These are phyloP conservation scores for Coniochaeta sp. DNA, from an alignment of 2,329 filamentous ascomycete genomes.

Conservation along the genomic window DNA sequence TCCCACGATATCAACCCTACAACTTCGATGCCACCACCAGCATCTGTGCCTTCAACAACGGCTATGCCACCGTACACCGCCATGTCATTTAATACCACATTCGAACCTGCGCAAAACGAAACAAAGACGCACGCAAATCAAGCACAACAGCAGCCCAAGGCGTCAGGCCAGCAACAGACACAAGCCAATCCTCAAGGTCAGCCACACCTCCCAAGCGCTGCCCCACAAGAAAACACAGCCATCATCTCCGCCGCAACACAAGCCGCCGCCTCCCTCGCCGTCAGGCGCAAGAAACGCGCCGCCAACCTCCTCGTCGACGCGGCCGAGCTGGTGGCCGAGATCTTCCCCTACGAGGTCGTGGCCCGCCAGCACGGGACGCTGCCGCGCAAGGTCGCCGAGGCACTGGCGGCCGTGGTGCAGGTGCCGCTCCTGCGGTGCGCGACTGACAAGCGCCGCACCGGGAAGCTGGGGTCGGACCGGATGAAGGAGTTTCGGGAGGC, in stretches of 20 bases:
- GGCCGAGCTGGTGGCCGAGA: conserved; percentile 37
- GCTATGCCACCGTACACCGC: background rate
- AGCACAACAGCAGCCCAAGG: background rate
- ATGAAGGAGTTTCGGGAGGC: background rate
- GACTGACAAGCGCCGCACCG: conserved; percentile 30
- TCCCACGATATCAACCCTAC: too few relatives aligned
- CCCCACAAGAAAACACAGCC: background rate
- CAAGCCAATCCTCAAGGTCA: background rate
- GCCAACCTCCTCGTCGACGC: conserved; percentile 38
- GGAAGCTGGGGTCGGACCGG: background rate
- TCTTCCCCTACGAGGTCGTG: conserved; percentile 37
- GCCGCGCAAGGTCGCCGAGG: conserved; percentile 35
- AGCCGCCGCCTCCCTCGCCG: conserved; percentile 4
- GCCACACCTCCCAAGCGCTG: background rate
- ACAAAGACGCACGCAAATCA: background rate
- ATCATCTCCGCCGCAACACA: background rate
- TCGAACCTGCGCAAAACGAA: background rate
- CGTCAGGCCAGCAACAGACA: background rate
- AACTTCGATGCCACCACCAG: background rate
- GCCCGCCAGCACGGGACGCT: conserved; percentile 34
- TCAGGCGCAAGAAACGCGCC: conserved; percentile 19
- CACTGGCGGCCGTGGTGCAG: conserved; percentile 40
- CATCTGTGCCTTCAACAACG: background rate
- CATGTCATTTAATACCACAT: background rate
- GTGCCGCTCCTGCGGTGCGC: conserved; percentile 38